These are phyloP conservation scores for Cladophialophora carrionii DNA, from an alignment of 2,329 filamentous ascomycete species.

Conservation along the genomic window DNA sequence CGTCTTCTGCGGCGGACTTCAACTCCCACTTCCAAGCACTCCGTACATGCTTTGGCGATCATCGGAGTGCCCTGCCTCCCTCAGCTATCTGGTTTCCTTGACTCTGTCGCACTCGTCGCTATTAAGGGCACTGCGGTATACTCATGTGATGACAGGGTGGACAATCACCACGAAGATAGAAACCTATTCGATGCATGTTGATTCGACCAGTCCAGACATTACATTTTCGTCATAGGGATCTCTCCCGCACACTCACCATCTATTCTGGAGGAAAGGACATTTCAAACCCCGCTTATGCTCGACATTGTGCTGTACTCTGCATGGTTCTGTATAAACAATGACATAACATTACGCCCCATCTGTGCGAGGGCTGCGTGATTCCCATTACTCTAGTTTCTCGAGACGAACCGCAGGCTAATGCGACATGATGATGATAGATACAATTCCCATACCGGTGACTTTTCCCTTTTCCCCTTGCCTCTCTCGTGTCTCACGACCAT, in stretches of 20 bases:
- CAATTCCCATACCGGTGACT: not conserved
- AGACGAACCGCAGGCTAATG: slow-evolving; percentile 9
- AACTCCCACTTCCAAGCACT: too few species aligned
- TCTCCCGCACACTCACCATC: slow-evolving; percentile 3
- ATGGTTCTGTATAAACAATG: not conserved
- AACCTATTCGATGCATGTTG: too few species aligned
- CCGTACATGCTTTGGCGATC: too few species aligned
- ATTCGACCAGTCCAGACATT: slow-evolving; percentile 12
- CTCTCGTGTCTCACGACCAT: not conserved
- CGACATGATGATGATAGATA: slow-evolving; percentile 7
- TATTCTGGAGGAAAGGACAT: not conserved
- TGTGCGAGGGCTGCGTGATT: slow-evolving; percentile 1
- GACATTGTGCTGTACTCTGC: not conserved
- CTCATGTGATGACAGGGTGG: too few species aligned
- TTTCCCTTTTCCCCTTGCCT: not conserved
- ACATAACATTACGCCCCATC: not conserved
- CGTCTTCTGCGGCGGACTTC: too few species aligned
- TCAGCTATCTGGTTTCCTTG: too few species aligned
- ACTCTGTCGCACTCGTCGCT: too few species aligned
- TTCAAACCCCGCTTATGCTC: not conserved
- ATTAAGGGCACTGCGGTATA: too few species aligned
- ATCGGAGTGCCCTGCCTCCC: too few species aligned
- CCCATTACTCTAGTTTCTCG: slow-evolving; percentile 8
- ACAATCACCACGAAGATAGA: not conserved
- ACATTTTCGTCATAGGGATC: slow-evolving; percentile 14